These are phyloP conservation scores for Coelastrella sp. DNA, from an alignment of 139 green algal genomes.

Conservation along the genomic window DNA sequence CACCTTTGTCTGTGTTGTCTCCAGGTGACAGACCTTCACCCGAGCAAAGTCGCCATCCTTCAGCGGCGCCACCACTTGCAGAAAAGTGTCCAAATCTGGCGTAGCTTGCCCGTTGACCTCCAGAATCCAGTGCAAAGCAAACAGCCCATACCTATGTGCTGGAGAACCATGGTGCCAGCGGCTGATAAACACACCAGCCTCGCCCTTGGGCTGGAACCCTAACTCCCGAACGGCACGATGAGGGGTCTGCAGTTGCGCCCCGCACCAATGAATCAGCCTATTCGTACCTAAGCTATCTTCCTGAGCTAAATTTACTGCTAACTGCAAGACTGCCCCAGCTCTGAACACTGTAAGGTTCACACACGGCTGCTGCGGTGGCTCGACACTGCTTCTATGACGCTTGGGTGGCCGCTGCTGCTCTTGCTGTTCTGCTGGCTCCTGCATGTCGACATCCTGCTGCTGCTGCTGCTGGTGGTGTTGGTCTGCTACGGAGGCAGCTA, in stretches of 20 bases:
- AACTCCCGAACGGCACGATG: conserved; percentile 86
- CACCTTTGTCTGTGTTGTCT: conserved; percentile 81
- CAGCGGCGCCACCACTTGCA: conserved; percentile 64
- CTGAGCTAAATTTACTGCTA: conserved; percentile 67
- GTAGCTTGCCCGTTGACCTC: conserved; percentile 79
- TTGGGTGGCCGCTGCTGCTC: conserved; percentile 15
- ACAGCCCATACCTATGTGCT: conserved; percentile 88
- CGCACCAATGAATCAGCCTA: conserved; percentile 90
- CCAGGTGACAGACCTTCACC: conserved; percentile 79
- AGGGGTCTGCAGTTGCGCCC: conserved; percentile 69
- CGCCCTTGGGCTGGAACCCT: conserved; percentile 78
- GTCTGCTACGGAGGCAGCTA: neutral
- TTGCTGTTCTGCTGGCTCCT: neutral
- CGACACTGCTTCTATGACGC: neutral
- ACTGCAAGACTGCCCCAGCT: conserved; percentile 60
- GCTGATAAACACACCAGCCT: conserved; percentile 51
- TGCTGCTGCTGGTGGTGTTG: neutral
- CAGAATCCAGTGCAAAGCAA: conserved; percentile 89
- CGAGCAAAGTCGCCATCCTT: conserved; percentile 81
- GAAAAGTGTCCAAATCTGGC: conserved; percentile 85
- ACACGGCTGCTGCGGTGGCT: conserved; percentile 25
- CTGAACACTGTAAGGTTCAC: conserved; percentile 65
- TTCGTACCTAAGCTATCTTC: conserved; percentile 87
- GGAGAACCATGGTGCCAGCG: conserved; percentile 93
- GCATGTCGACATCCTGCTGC: conserved; percentile 32